A percentile compares a stretch with the other conserved stretches of the same genome.
phyloP scores from a whole-genome alignment of 2,329 filamentous ascomycete species.

The Tolypocladium paradoxum region DNA sequence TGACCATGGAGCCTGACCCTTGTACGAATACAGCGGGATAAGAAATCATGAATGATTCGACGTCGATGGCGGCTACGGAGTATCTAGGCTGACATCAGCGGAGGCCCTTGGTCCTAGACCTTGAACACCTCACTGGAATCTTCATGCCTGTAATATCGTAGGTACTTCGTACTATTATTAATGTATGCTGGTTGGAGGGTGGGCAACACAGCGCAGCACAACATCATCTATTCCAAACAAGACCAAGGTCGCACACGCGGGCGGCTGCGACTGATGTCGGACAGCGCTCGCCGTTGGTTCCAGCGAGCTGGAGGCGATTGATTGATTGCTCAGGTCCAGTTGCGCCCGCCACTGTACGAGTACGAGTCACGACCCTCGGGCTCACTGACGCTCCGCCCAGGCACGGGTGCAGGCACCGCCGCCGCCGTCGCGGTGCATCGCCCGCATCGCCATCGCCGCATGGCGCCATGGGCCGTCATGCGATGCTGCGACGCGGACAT shows the following conservation, averaged over 20 bases:
- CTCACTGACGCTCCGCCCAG: background rate
- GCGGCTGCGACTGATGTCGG: background rate
- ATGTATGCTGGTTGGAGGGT: too few species aligned
- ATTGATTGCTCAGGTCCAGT: too few species aligned
- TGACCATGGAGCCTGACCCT: background rate
- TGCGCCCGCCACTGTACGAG: too few species aligned
- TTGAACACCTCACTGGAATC: background rate
- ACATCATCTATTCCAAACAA: background rate
- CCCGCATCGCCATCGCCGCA: background rate
- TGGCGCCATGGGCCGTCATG: too few species aligned
- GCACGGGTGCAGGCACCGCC: background rate
- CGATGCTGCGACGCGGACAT: background rate
- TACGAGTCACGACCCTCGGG: too few species aligned
- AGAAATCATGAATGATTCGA: too few species aligned
- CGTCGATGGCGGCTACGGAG: too few species aligned
- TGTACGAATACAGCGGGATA: too few species aligned
- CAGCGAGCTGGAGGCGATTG: background rate
- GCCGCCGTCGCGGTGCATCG: background rate
- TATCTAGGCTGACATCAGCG: background rate
- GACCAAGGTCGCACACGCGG: background rate
- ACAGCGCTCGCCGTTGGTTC: background rate
- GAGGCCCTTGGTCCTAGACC: too few species aligned
- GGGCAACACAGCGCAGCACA: background rate
- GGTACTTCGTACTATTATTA: too few species aligned
- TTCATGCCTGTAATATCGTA: too few species aligned